These are phyloP conservation scores for Raphanus raphanistrum DNA, from an alignment of 345 rosid genomes.

Conservation along the genomic window DNA sequence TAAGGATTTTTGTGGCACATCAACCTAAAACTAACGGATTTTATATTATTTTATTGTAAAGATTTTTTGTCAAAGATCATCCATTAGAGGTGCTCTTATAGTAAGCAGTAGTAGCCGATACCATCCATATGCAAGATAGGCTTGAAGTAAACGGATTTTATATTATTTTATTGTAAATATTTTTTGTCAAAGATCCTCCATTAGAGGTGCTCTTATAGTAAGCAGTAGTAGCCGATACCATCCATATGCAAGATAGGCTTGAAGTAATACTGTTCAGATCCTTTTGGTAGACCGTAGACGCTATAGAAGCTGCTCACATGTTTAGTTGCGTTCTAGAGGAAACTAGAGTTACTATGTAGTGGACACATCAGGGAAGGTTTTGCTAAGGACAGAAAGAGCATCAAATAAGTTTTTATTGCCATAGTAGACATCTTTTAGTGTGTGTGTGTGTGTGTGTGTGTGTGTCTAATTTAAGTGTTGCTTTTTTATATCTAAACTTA, in stretches of 20 bases:
- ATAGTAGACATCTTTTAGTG: constrained; percentile 18
- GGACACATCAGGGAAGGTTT: constrained; percentile 32
- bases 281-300: constrained; percentile 18
- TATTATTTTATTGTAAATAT: too few relatives aligned
- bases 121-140: constrained; percentile 92
- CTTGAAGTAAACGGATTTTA: neutral
- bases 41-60: too few relatives aligned
- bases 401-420: neutral
- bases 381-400: constrained; percentile 35
- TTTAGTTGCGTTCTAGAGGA: constrained; percentile 36
- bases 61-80: too few relatives aligned
- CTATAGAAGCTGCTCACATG: constrained; percentile 32
- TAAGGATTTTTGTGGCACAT: too few relatives aligned
- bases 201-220: constrained; percentile 47
- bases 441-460: constrained; percentile 31
- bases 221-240: constrained; percentile 84
- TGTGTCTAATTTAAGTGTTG: constrained; percentile 22
- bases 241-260: constrained; percentile 81
- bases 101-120: constrained; percentile 80
- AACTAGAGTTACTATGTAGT: constrained; percentile 36
- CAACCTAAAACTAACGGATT: too few relatives aligned
- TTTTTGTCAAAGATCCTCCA: too few relatives aligned
- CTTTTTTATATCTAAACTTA: constrained; percentile 8
- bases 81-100: constrained; percentile 39
- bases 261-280: constrained; percentile 20